A percentile compares a stretch with the other conserved stretches of the same genome.
Evolutionary conservation across 176 grass and related monocot genomes (phyloP).

Genomic region (Thinopyrum elongatum): DNA sequence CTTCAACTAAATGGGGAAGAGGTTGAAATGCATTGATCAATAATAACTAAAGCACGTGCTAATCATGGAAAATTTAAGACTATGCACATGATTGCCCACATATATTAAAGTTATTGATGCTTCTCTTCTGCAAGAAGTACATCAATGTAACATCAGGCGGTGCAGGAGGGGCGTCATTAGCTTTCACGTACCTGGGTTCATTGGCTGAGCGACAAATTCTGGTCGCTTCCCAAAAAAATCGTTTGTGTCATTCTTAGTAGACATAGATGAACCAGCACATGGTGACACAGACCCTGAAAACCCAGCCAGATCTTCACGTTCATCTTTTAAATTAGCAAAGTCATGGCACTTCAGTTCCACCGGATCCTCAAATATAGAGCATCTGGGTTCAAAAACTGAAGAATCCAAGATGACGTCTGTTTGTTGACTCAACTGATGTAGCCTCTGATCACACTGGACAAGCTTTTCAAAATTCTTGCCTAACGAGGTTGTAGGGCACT

Average conservation of each 20-base stretch:
- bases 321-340: conserved; percentile 62
- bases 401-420: conserved; percentile 65
- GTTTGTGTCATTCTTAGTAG: conserved; percentile 53
- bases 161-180: neutral
- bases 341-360: conserved; percentile 49
- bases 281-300: conserved; percentile 66
- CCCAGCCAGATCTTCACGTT: conserved; percentile 54
- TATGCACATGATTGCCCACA: neutral
- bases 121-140: neutral
- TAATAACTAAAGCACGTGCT: neutral
- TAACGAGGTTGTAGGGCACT: conserved; percentile 67
- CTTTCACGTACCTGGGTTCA: conserved; percentile 59
- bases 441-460: conserved; percentile 77
- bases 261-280: conserved; percentile 61
- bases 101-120: neutral
- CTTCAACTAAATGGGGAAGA: neutral
- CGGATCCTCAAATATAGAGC: conserved; percentile 79
- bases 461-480: conserved; percentile 99
- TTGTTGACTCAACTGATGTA: conserved; percentile 80
- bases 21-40: neutral
- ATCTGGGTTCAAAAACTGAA: conserved; percentile 74
- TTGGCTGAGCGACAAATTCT: conserved; percentile 50
- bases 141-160: neutral
- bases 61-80: neutral
- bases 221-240: conserved; percentile 55